Base-by-base conservation (phyloP, 228 moss, liverwort and hornwort species). In the Sphagnum fallax region DNA sequence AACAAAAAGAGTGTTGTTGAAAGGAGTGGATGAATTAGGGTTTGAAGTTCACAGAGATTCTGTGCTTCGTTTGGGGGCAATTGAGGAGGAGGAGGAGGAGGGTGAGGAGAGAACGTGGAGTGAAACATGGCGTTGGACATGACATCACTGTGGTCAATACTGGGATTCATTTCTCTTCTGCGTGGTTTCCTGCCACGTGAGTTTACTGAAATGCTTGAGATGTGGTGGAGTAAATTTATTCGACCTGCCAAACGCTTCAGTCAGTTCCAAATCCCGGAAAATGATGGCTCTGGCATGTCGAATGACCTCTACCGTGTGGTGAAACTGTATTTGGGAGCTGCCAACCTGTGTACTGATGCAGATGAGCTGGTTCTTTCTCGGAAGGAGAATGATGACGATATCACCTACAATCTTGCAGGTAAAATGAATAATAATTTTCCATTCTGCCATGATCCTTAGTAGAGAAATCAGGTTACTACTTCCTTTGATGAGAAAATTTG, bases 351-450 rank as follows among this genome's bases (percentile, higher is more conserved):
- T 60, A 71, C 64, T 10, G 68, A 74, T 0, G 77, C 81, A 1
- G 71, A 81, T 5, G 69, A 81, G 62, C 81, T 81, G 13, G 69
- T 72, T 65, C 71, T 81, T 4, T 65, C 68, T 18, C 69, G 80
- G 6, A 68, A 76, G 53, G 80, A 81, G 66, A 77, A 65, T 57
- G 77, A 74, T 8, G 74, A 65, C 14, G 74, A 71, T 0, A 77
- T 81, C 5, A 77, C 77, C 4, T 81, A 77, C 52, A 77, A 62
- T 65, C 77, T 81, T 15, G 77, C 77, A 74, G 74, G 81, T 81
- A 70, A 4, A 32, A 32, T 32, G 32, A 32, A 32, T 32, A 32
- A 32, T 32, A 32, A 32, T 32, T 32, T 32, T 32, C 32, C 32
- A 32, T 32, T 32, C 32, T 32, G 32, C 32, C 3, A 32, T 32